Evolutionary conservation across 352 stramenopile species (phyloP).

Genomic region (Aphanomyces euteiches): DNA sequence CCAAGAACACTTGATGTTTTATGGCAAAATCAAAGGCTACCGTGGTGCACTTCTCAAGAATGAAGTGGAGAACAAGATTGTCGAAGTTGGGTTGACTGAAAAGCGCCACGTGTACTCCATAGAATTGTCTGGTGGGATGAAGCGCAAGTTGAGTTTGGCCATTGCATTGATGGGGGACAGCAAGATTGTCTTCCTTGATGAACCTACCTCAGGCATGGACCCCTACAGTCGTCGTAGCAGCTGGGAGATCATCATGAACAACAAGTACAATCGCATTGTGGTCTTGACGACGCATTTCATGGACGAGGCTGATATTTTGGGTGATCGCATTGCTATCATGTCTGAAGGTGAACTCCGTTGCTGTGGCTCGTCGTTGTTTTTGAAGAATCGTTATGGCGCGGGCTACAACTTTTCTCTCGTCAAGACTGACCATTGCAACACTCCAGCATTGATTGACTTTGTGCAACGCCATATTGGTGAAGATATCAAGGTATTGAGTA

Average conservation of each 20-base stretch:
- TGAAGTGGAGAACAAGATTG: constrained; percentile 62
- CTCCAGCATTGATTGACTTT: constrained; percentile 20
- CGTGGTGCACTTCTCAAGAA: constrained; percentile 29
- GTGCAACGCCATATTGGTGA: constrained; percentile 41
- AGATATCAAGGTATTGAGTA: constrained; percentile 44
- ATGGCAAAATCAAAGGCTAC: constrained; percentile 88
- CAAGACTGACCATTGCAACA: too few species aligned
- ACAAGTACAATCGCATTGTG: constrained; percentile 54
- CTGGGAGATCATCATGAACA: constrained; percentile 81
- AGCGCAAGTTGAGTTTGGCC: constrained; percentile 70
- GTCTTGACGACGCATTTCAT: constrained; percentile 90
- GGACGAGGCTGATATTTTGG: constrained; percentile 90
- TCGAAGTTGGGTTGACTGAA: constrained; percentile 85
- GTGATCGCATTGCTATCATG: constrained; percentile 89
- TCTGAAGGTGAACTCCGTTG: constrained; percentile 58
- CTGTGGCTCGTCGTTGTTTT: neutral
- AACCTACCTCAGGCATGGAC: constrained; percentile 92
- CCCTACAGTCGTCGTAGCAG: constrained; percentile 82
- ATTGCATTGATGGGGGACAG: constrained; percentile 75
- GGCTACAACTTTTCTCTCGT: too few species aligned
- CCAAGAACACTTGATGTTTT: constrained; percentile 95
- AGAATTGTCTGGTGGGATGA: constrained; percentile 70
- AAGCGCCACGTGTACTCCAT: constrained; percentile 65
- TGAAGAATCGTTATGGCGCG: too few species aligned
- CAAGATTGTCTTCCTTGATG: constrained; percentile 69